phyloP scores from a whole-genome alignment of 345 rosid species.

The Eutrema japonicum region DNA sequence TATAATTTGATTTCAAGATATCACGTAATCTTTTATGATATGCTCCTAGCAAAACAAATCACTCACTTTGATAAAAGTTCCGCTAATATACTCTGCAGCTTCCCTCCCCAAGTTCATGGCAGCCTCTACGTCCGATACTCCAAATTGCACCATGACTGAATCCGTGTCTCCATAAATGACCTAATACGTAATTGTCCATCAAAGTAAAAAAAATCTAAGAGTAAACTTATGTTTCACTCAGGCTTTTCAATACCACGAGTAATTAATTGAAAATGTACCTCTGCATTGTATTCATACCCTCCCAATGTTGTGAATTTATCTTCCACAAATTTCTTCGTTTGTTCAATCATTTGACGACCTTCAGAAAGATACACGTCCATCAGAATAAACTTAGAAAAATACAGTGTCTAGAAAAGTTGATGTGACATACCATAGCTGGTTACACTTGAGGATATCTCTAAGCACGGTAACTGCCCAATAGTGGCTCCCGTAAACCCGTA shows the following conservation, averaged over 20 bases:
- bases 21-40: slow-evolving; percentile 19
- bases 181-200: slow-evolving; percentile 47
- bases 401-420: neutral
- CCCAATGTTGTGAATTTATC: slow-evolving; percentile 77
- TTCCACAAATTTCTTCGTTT: slow-evolving; percentile 86
- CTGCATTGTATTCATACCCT: slow-evolving; percentile 86
- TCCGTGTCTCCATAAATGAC: slow-evolving; percentile 98
- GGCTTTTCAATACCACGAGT: slow-evolving; percentile 23
- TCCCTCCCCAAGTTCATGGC: slow-evolving; percentile 95
- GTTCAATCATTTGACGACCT: slow-evolving; percentile 99
- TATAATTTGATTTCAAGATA: slow-evolving; percentile 15
- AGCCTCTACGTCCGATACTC: slow-evolving; percentile 71
- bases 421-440: slow-evolving; percentile 89
- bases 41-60: slow-evolving; percentile 24
- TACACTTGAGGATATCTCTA: slow-evolving; percentile 96
- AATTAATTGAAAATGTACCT: slow-evolving; percentile 54
- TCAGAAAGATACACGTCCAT: slow-evolving; percentile 42
- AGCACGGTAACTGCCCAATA: slow-evolving; percentile 87
- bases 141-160: slow-evolving; percentile 99
- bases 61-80: slow-evolving; percentile 78
- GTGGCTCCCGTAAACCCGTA: slow-evolving; percentile 99
- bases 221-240: slow-evolving; percentile 15
- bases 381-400: slow-evolving; percentile 33
- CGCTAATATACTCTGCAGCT: slow-evolving; percentile 90
- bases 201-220: slow-evolving; percentile 12